Evolutionary conservation across 1,284 basidiomycete genomes (phyloP).

Genomic region (Irpex lacteus): DNA sequence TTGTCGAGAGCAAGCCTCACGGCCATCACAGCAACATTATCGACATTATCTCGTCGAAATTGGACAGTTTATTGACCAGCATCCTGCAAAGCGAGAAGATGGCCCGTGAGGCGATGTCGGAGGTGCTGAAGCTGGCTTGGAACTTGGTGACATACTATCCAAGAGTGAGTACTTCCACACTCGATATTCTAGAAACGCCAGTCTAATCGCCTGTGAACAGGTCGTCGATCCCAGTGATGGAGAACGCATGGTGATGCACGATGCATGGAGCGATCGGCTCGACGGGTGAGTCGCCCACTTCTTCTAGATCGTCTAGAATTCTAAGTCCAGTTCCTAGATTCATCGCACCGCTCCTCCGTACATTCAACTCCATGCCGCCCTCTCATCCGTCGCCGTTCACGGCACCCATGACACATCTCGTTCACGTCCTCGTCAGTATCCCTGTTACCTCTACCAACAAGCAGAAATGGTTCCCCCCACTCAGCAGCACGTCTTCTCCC

Average conservation of each 20-base stretch:
- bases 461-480: conserved; percentile 44
- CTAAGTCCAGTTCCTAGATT: conserved; percentile 37
- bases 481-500: conserved; percentile 19
- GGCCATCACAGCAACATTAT: conserved; percentile 46
- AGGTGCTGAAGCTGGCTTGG: conserved; percentile 75
- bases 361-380: conserved; percentile 59
- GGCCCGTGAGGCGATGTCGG: conserved; percentile 68
- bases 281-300: conserved; percentile 47
- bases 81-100: conserved; percentile 51
- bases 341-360: conserved; percentile 55
- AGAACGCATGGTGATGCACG: conserved; percentile 45
- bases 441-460: conserved; percentile 58
- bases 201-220: conserved; percentile 28
- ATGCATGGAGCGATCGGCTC: conserved; percentile 67
- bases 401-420: conserved; percentile 68
- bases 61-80: conserved; percentile 46
- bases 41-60: conserved; percentile 57
- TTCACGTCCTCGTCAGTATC: conserved; percentile 71
- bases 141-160: conserved; percentile 75
- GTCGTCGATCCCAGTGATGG: conserved; percentile 28
- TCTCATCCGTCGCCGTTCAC: conserved; percentile 60
- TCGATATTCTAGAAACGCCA: not conserved
- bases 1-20: conserved; percentile 60
- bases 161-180: conserved; percentile 34
- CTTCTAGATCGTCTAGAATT: not conserved